Conservation (phyloP, 2,329 filamentous ascomycete species). For the Alternaria postmessia region DNA sequence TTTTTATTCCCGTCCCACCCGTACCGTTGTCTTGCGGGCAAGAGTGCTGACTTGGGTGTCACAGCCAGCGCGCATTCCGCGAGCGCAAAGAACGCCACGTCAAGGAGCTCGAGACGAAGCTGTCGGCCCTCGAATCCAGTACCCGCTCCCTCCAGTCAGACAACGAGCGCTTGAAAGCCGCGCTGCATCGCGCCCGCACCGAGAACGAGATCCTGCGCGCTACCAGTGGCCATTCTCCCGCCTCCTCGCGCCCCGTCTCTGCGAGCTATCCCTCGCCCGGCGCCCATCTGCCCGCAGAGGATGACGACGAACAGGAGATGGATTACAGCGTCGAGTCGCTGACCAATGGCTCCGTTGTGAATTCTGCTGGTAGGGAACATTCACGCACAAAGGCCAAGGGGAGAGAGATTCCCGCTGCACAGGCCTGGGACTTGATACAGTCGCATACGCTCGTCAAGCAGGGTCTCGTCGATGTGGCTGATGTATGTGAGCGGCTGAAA, state of each 20-base stretch:
- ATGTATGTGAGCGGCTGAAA: slow-evolving; percentile 82
- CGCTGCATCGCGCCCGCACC: slow-evolving; percentile 82
- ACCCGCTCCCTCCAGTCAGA: slow-evolving; percentile 77
- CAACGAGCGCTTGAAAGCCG: slow-evolving; percentile 85
- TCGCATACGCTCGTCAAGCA: slow-evolving; percentile 77
- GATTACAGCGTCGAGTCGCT: slow-evolving; percentile 42
- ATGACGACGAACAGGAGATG: slow-evolving; percentile 27
- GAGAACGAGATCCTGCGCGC: slow-evolving; percentile 94
- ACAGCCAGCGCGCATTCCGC: slow-evolving; percentile 91
- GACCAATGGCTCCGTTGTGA: slow-evolving; percentile 41
- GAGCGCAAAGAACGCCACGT: slow-evolving; percentile 96
- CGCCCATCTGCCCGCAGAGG: slow-evolving; percentile 31
- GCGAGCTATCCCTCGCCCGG: slow-evolving; percentile 52
- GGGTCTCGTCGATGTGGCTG: slow-evolving; percentile 80
- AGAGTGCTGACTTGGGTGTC: not conserved
- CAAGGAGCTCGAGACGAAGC: slow-evolving; percentile 88
- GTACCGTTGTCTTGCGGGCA: not conserved
- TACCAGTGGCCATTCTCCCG: slow-evolving; percentile 64
- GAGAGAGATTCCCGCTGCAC: slow-evolving; percentile 42
- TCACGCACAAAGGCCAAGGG: slow-evolving; percentile 29
- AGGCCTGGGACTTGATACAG: slow-evolving; percentile 91
- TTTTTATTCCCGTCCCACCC: slow-evolving; percentile 12
- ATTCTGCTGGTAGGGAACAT: slow-evolving; percentile 41
- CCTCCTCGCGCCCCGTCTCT: slow-evolving; percentile 52
- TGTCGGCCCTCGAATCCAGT: slow-evolving; percentile 77